Evolutionary conservation across 73 alveolate genomes (phyloP).

Genomic region (Blepharisma stoltei): DNA sequence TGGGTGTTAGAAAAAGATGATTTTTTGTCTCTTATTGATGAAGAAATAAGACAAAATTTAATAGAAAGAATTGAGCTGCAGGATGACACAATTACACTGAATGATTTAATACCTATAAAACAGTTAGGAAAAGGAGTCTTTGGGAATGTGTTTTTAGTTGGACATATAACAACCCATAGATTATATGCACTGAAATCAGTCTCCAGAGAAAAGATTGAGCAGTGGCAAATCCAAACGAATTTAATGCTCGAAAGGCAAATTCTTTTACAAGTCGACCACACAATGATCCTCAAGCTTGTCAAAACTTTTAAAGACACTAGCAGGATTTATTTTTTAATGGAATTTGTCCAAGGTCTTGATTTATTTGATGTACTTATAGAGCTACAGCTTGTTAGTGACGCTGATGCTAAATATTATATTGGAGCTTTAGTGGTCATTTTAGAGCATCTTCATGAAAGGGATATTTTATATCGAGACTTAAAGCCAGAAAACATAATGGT

Average conservation of each 20-base stretch:
- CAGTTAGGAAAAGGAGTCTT: conserved; percentile 53
- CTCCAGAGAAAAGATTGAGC: conserved; percentile 37
- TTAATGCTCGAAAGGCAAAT: conserved; percentile 34
- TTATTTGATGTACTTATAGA: conserved; percentile 49
- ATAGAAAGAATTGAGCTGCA: conserved; percentile 33
- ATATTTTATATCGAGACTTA: conserved; percentile 65
- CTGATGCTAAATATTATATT: conserved; percentile 44
- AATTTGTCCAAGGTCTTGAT: conserved; percentile 55
- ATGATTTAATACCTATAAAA: conserved; percentile 29
- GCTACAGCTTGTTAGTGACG: conserved; percentile 41
- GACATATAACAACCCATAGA: conserved; percentile 37
- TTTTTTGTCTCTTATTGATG: conserved; percentile 47
- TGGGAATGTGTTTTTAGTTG: conserved; percentile 51
- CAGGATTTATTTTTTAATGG: conserved; percentile 44
- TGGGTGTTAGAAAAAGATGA: conserved; percentile 49
- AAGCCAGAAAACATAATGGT: conserved; percentile 80
- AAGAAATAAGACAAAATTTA: conserved; percentile 41
- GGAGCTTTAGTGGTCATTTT: conserved; percentile 39
- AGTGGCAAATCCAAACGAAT: conserved; percentile 34
- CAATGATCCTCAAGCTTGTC: conserved; percentile 52
- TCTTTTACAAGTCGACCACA: conserved; percentile 39
- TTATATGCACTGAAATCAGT: conserved; percentile 51
- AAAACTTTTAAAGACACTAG: conserved; percentile 46
- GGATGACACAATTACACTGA: conserved; percentile 33
- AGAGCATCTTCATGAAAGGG: conserved; percentile 64